phyloP scores from a whole-genome alignment of 1,139 yeast genomes.

The Geotrichum fermentans region DNA sequence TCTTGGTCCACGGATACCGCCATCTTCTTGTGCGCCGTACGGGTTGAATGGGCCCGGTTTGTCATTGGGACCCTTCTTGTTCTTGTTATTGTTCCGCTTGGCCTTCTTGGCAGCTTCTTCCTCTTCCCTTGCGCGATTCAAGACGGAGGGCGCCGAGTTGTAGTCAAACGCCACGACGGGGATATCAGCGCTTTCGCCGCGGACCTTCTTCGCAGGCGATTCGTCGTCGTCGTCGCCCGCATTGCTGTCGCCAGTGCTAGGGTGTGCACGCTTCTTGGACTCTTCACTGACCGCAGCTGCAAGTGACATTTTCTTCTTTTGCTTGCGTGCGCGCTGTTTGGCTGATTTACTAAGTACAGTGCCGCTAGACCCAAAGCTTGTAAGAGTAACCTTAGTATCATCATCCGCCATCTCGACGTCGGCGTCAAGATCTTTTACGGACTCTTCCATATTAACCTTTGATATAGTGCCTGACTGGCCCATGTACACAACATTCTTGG shows the following conservation, averaged over 20 bases:
- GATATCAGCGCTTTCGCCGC: neutral
- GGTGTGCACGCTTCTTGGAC: conserved; percentile 3
- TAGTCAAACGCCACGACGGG: conserved; percentile 17
- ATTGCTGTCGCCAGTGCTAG: neutral
- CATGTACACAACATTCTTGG: conserved; percentile 10
- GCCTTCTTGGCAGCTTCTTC: conserved; percentile 5
- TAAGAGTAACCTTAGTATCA: neutral
- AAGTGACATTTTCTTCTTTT: neutral
- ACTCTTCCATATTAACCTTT: neutral
- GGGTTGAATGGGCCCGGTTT: conserved; percentile 13
- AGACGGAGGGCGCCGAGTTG: conserved; percentile 16
- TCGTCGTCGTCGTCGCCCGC: neutral
- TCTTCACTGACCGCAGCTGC: conserved; percentile 3
- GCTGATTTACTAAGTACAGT: conserved; percentile 9
- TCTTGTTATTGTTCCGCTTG: conserved; percentile 1
- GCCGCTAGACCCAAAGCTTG: neutral
- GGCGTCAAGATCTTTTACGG: neutral
- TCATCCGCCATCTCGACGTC: neutral
- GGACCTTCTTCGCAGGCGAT: conserved; percentile 1
- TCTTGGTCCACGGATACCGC: neutral
- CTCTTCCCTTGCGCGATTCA: conserved; percentile 7
- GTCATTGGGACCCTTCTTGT: neutral
- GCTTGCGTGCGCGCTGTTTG: conserved; percentile 1
- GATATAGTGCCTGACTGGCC: conserved; percentile 11
- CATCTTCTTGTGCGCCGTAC: conserved; percentile 4